Base-by-base conservation (phyloP, 2,329 filamentous ascomycete species). In the Epichloe elymi region DNA sequence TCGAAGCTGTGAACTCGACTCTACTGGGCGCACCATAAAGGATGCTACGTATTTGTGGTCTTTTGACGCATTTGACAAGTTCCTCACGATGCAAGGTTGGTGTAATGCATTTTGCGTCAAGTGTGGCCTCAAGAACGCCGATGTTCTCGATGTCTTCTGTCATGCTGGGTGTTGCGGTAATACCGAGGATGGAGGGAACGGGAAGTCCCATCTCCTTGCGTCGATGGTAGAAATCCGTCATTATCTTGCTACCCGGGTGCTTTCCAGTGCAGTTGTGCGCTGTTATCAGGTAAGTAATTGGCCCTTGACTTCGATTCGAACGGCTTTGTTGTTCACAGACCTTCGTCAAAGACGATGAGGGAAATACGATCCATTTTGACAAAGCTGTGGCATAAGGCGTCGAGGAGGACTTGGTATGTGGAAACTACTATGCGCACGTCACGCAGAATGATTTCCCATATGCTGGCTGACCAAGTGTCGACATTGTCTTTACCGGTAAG, bases 331-430 rank as follows among this genome's bases (percentile, higher is more conserved):
- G 4, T 30, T 19, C 10, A 55, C 67, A 50, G 61, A 84, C 86
- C 86, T 79, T 95, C 89, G 60, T 95, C 89, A 58, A 95, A 86
- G 0, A 95, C 75, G 15, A 94, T 67, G 4, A 95, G 70, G 5
- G 82, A 74, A 20, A 95, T 65, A 2, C 70, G 71, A 0, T 70
- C 61, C 59, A 94, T 75, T 2, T 63, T 71, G 2, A 95, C 76
- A 61, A 94, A 94, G 0, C 75, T 85, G 66, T 93, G 86, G 1
- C 67, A 70, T 40, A 94, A 71, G 3, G 86, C 87, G 65, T 94
- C 86, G 3, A 79, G 69, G 12, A 95, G 72, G 1, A 94, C 75
- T 53, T 86, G 82, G 53, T 84, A 82, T 0, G 89, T 93, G 0
- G 86, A 88, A 1, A 95, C 74, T 5, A 94, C 78, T n/a, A 94